Conservation (phyloP, 805 yeast species). For the Peterozyma toletana region DNA sequence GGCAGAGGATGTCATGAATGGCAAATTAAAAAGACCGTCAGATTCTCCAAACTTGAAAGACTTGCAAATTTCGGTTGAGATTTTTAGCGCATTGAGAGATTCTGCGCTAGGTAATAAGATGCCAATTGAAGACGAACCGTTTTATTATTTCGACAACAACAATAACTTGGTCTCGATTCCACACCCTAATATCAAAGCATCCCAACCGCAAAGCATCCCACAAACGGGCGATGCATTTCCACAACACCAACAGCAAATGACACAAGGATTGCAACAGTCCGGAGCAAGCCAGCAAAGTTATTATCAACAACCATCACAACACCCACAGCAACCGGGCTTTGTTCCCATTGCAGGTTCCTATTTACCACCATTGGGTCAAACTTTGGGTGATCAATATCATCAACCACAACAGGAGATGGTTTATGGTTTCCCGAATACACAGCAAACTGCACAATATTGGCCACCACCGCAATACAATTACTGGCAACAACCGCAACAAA, state of each 20-base stretch:
- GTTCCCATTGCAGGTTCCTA: too few relatives aligned
- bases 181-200: conserved; percentile 6
- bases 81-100: conserved; percentile 52
- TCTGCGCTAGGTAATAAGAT: conserved; percentile 51
- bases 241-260: conserved; percentile 12
- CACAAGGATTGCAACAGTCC: not conserved
- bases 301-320: not conserved
- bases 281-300: not conserved
- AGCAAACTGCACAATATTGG: not conserved
- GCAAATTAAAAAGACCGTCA: conserved; percentile 51
- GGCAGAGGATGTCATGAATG: conserved; percentile 63
- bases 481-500: not conserved
- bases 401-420: too few relatives aligned
- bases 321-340: not conserved
- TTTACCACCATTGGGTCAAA: too few relatives aligned
- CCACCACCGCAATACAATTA: not conserved
- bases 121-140: conserved; percentile 41
- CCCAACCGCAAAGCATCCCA: conserved; percentile 1
- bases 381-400: too few relatives aligned
- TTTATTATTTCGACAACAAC: conserved; percentile 34
- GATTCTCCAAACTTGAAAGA: conserved; percentile 42
- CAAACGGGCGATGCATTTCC: conserved; percentile 10
- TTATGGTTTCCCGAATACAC: too few relatives aligned
- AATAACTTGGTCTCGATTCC: conserved; percentile 9
- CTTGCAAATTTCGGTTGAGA: conserved; percentile 34